A percentile compares a stretch with the other conserved stretches of the same genome.
Conservation (phyloP, 1,284 basidiomycete genomes). For the Violaceomyces palustris region DNA sequence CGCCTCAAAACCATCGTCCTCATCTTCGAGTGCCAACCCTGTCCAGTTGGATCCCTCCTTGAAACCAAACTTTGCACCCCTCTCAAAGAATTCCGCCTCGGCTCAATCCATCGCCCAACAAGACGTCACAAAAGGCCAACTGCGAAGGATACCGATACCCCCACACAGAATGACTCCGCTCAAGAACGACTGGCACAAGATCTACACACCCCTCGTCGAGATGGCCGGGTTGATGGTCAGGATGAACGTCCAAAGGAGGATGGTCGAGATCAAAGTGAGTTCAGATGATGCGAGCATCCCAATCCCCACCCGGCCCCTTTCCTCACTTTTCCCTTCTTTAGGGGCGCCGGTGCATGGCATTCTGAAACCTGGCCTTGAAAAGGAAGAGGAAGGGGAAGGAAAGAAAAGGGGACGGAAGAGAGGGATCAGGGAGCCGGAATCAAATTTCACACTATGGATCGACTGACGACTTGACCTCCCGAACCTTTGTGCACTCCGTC, state of each 20-base stretch:
- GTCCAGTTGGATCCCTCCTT: background rate
- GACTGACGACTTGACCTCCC: too few relatives aligned
- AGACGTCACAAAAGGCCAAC: constrained; percentile 33
- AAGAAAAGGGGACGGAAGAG: too few relatives aligned
- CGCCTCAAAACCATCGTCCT: background rate
- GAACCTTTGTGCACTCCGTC: background rate
- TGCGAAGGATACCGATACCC: constrained; percentile 69
- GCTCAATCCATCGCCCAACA: constrained; percentile 12
- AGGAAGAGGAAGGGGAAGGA: too few relatives aligned
- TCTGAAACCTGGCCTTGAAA: too few relatives aligned
- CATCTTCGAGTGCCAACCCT: background rate
- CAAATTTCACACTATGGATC: too few relatives aligned
- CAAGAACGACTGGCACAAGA: constrained; percentile 94
- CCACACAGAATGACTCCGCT: constrained; percentile 95
- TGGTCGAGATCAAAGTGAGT: constrained; percentile 84
- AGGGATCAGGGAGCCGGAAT: too few relatives aligned
- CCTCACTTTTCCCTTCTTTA: too few relatives aligned
- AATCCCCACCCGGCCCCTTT: too few relatives aligned
- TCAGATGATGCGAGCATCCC: too few relatives aligned
- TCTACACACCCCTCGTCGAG: constrained; percentile 93
- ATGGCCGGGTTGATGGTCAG: constrained; percentile 88
- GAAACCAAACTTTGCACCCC: constrained; percentile 14
- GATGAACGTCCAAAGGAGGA: constrained; percentile 85
- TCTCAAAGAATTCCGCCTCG: constrained; percentile 5
- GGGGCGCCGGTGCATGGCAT: too few relatives aligned